phyloP scores from a whole-genome alignment of 1,284 basidiomycete genomes.

The Melampsora americana region DNA sequence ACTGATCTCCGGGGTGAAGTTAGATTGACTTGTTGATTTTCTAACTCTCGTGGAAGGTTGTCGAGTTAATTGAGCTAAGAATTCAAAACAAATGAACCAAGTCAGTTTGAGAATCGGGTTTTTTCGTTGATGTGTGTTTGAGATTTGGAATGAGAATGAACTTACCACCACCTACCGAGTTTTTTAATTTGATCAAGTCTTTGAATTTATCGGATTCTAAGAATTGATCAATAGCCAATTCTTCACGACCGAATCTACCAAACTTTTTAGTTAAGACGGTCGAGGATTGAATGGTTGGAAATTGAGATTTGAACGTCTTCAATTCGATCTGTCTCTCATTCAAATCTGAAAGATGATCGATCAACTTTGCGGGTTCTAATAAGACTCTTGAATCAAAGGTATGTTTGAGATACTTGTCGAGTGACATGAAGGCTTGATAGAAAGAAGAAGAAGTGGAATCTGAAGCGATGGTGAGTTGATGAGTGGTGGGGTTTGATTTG shows the following conservation, averaged over 20 bases:
- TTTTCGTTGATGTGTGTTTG: not conserved
- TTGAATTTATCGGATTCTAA: constrained; percentile 31
- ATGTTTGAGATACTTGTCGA: constrained; percentile 37
- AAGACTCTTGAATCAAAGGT: constrained; percentile 31
- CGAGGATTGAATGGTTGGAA: constrained; percentile 15
- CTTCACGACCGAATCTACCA: constrained; percentile 34
- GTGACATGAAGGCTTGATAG: constrained; percentile 33
- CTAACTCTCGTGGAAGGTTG: constrained; percentile 32
- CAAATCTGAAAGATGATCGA: constrained; percentile 19
- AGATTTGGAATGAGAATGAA: not conserved
- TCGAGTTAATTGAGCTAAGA: constrained; percentile 30
- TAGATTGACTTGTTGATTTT: not conserved
- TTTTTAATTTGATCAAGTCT: constrained; percentile 26
- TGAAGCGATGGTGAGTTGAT: constrained; percentile 20
- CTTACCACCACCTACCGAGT: constrained; percentile 28
- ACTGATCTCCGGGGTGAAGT: not conserved
- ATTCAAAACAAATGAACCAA: not conserved
- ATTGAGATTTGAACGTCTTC: not conserved
- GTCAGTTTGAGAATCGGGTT: not conserved
- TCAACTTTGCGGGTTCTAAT: constrained; percentile 32
- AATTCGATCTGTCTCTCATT: constrained; percentile 21
- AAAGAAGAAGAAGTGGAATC: constrained; percentile 22
- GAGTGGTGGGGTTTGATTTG: not conserved
- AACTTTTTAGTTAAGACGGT: constrained; percentile 25
- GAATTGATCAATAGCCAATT: constrained; percentile 30